Percentiles rank a stretch among this genome's conserved stretches.
Evolutionary conservation across 2,329 filamentous ascomycete species (phyloP).

Genomic region (Cadophora sp.): DNA sequence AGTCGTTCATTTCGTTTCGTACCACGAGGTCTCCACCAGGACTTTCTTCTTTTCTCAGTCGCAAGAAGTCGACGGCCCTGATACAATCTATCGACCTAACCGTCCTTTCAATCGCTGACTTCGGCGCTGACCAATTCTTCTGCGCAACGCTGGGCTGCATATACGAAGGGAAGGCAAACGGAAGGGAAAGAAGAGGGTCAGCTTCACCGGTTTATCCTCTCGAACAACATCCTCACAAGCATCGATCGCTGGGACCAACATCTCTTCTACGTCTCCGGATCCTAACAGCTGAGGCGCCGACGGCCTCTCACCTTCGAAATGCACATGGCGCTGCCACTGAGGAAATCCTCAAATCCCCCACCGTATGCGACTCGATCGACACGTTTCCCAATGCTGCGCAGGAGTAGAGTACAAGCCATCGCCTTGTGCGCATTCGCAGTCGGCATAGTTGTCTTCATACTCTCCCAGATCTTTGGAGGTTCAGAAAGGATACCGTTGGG

Average conservation of each 20-base stretch:
- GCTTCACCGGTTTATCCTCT: not conserved
- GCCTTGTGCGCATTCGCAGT: conserved; percentile 52
- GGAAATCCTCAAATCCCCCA: conserved; percentile 80
- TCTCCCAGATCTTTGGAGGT: conserved; percentile 51
- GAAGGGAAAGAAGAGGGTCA: conserved; percentile 8
- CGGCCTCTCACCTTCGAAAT: conserved; percentile 55
- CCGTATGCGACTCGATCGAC: conserved; percentile 71
- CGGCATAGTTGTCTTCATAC: conserved; percentile 61
- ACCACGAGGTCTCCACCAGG: conserved; percentile 10
- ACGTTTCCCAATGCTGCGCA: conserved; percentile 61
- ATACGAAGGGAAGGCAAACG: conserved; percentile 5
- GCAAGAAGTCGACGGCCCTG: conserved; percentile 8
- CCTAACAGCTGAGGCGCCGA: conserved; percentile 14
- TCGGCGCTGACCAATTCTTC: not conserved
- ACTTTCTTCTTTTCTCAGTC: conserved; percentile 11
- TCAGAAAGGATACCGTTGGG: conserved; percentile 54
- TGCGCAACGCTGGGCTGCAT: conserved; percentile 11
- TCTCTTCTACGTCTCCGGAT: conserved; percentile 2
- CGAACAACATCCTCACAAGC: conserved; percentile 1
- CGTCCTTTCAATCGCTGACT: conserved; percentile 4
- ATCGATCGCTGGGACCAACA: conserved; percentile 1
- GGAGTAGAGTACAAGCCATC: conserved; percentile 66
- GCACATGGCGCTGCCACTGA: conserved; percentile 90
- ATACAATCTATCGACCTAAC: not conserved
- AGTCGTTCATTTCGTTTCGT: conserved; percentile 14